Evolutionary conservation across 306 rosid genomes (phyloP).

Genomic region (Gleditsia sinensis): DNA sequence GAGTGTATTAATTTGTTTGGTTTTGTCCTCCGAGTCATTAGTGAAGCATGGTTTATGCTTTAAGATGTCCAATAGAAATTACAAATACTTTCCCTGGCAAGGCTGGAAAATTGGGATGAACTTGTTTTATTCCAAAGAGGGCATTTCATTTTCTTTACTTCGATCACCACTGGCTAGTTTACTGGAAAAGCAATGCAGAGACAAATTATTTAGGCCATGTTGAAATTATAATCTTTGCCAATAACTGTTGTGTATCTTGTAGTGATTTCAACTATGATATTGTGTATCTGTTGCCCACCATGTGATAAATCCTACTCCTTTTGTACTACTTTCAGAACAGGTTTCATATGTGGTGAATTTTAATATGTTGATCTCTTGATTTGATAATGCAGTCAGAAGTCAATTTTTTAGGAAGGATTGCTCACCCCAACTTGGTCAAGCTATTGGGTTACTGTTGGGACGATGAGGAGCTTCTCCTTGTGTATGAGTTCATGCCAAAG

Average conservation of each 20-base stretch:
- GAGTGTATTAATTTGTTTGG: not conserved
- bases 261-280: conserved; percentile 5
- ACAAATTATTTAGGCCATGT: not conserved
- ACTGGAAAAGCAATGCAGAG: not conserved
- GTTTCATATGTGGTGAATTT: not conserved
- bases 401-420: conserved; percentile 72
- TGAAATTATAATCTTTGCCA: not conserved
- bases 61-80: not conserved
- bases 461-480: conserved; percentile 74
- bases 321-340: not conserved
- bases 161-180: conserved; percentile 20
- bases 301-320: not conserved
- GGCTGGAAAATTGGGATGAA: conserved; percentile 20
- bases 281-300: not conserved
- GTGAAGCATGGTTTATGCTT: conserved; percentile 8
- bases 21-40: not conserved
- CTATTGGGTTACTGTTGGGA: conserved; percentile 81
- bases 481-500: conserved; percentile 79
- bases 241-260: conserved; percentile 3
- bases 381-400: conserved; percentile 76
- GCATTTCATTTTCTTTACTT: not conserved
- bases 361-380: not conserved
- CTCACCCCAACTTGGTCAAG: conserved; percentile 86
- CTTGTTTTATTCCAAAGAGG: conserved; percentile 9
- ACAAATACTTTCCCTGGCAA: not conserved